Evolutionary conservation across 306 rosid genomes (phyloP), one percentile per base, ranked within the genome.

Genomic region (Rosa rugosa): DNA sequence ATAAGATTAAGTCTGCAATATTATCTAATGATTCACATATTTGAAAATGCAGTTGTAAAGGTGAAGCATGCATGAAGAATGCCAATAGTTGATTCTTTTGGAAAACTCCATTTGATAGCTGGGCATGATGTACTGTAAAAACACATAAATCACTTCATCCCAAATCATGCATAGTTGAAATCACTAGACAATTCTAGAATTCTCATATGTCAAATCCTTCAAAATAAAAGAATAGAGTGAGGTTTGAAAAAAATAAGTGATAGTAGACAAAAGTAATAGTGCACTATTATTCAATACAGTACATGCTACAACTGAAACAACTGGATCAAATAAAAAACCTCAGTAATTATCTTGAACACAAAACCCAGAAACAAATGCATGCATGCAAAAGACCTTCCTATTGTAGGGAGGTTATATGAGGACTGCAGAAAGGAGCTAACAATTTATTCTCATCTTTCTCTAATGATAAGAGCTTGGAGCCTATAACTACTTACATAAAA

Each of bases 391-490:
- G 36, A 31, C 36, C 36, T 31, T 31, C 36, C 36, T 31, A 31
- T 31, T 31, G 36, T 42, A 3, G 13, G 13, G 14, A 20, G 31
- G 6, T 18, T 18, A 25, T 47, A 14, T 25, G 44, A 8, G 53
- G 31, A 34, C 63, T 31, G 31, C 45, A 18, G 1, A 72, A 49
- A 51, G n/a, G 9, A 72, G 76, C 76, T 51, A 34, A 42, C 78
- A 42, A 60, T 5, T 4, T 57, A 23, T 62, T 5, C 53, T 42
- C 56, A 46, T 23, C 11, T 11, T 41, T 36, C 65, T 54, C 5
- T 6, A 51, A 72, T 72, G 23, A 72, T 51, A 72, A 38, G 36
- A 22, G 51, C 57, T 16, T 11, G n/a, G n/a, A 80, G 47, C 20
- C 46, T 31, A 68, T 7, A 42, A 54, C 42, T n/a, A 31, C 22